Percentiles rank a stretch among this genome's conserved stretches.
phyloP scores from a whole-genome alignment of 106 monocot species.

The Iris macrosiphon region DNA sequence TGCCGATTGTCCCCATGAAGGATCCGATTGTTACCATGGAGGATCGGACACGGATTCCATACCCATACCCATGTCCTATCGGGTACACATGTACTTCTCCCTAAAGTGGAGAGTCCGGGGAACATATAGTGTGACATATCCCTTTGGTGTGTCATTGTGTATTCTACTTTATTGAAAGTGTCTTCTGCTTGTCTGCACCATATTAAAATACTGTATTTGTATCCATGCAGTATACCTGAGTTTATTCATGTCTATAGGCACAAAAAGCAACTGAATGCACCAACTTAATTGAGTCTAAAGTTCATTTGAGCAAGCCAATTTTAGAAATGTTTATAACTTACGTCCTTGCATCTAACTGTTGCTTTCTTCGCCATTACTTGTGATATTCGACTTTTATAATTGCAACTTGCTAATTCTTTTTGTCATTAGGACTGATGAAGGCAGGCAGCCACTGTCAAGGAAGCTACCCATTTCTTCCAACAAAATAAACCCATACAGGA shows the following conservation, averaged over 20 bases:
- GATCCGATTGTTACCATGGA: no score
- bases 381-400: background rate
- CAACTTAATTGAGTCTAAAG: background rate
- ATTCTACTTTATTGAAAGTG: background rate
- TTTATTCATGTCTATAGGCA: background rate
- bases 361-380: background rate
- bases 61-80: no score
- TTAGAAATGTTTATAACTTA: background rate
- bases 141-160: no score
- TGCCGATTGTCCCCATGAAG: no score
- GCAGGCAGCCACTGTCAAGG: slow-evolving; percentile 67
- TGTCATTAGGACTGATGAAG: slow-evolving; percentile 48
- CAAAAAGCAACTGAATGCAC: background rate
- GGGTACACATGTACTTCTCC: no score
- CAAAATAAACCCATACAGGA: slow-evolving; percentile 72
- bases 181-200: background rate
- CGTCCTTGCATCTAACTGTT: background rate
- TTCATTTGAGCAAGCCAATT: background rate
- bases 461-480: slow-evolving; percentile 69
- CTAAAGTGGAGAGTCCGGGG: no score
- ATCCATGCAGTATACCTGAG: background rate
- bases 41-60: no score
- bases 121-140: no score
- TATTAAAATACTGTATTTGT: background rate
- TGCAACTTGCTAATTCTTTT: background rate